Evolutionary conservation across 139 green algal genomes (phyloP).

Genomic region (Gonium pectorale): DNA sequence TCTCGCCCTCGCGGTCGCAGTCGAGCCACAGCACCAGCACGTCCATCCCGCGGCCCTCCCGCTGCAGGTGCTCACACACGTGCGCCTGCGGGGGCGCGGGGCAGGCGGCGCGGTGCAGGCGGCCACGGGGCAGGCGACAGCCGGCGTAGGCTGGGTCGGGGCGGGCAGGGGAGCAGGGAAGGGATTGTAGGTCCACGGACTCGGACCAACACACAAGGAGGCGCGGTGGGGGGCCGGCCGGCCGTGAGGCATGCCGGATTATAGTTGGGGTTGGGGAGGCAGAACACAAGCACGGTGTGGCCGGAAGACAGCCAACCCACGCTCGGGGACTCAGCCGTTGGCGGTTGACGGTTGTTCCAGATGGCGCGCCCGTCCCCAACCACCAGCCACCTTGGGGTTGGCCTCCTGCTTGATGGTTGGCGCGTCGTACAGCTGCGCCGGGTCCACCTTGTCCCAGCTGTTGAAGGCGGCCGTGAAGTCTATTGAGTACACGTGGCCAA

Average conservation of each 20-base stretch:
- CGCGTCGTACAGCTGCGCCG: constrained; percentile 86
- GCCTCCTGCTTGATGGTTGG: constrained; percentile 82
- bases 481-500: constrained; percentile 76
- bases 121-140: too few species aligned
- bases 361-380: background rate
- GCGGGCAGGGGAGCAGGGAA: too few species aligned
- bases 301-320: too few species aligned
- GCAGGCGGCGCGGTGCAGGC: background rate
- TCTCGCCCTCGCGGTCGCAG: constrained; percentile 92
- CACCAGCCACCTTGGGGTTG: constrained; percentile 83
- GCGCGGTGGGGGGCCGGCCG: too few species aligned
- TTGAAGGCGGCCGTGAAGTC: constrained; percentile 90
- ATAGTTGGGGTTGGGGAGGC: too few species aligned
- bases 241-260: too few species aligned
- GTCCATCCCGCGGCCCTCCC: constrained; percentile 72
- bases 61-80: constrained; percentile 83
- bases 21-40: constrained; percentile 90
- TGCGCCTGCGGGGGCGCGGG: constrained; percentile 65
- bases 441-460: constrained; percentile 88
- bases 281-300: too few species aligned
- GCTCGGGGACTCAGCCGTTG: too few species aligned
- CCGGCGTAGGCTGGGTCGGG: too few species aligned
- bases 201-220: too few species aligned
- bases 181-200: too few species aligned
- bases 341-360: too few species aligned